These are phyloP conservation scores for Boletus reticulatus DNA, from an alignment of 768 basidiomycete genomes.

Conservation along the genomic window DNA sequence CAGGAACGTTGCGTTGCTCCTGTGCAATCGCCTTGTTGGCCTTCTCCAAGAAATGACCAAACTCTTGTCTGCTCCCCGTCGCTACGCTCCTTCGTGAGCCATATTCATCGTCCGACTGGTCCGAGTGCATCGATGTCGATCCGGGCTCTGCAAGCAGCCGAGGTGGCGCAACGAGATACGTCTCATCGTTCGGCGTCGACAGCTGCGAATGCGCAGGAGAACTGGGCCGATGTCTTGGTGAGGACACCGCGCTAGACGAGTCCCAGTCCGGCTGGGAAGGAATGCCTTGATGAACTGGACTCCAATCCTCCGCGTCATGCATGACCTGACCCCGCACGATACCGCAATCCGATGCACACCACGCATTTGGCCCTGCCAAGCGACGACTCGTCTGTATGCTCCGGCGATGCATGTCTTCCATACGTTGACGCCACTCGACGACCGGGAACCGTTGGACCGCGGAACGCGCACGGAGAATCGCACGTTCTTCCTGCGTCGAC, in stretches of 20 bases:
- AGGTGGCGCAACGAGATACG: conserved; percentile 37
- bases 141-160: conserved; percentile 28
- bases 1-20: conserved; percentile 74
- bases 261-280: conserved; percentile 82
- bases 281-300: conserved; percentile 61
- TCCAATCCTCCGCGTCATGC: conserved; percentile 76
- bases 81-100: conserved; percentile 38
- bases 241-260: conserved; percentile 46
- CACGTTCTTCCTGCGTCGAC: conserved; percentile 87
- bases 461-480: conserved; percentile 88
- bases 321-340: conserved; percentile 44
- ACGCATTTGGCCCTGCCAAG: conserved; percentile 70
- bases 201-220: conserved; percentile 67
- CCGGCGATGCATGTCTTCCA: conserved; percentile 92
- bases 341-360: conserved; percentile 70
- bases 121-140: conserved; percentile 38
- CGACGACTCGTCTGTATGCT: conserved; percentile 72
- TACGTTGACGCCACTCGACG: conserved; percentile 94
- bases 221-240: conserved; percentile 39
- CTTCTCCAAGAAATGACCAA: conserved; percentile 77
- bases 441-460: conserved; percentile 97
- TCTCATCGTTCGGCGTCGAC: conserved; percentile 46
- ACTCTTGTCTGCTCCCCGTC: conserved; percentile 42
- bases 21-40: conserved; percentile 83
- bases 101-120: conserved; percentile 62